Evolutionary conservation across 2,329 filamentous ascomycete genomes (phyloP).

Genomic region (Aspergillus ochraceus): DNA sequence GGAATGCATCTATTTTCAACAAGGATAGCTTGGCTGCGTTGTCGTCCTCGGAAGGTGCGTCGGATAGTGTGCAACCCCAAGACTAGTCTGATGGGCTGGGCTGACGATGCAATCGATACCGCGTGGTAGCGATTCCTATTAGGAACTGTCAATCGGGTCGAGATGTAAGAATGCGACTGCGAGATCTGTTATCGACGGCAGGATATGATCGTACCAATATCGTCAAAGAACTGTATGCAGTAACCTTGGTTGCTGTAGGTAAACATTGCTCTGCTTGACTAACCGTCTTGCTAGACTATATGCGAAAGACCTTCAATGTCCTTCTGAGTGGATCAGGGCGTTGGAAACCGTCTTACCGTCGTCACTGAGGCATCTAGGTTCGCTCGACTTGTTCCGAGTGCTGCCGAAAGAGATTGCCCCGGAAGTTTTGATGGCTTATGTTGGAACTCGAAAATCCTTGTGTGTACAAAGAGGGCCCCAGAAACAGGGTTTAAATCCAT

Average conservation of each 20-base stretch:
- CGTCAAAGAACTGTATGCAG: conserved; percentile 24
- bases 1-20: conserved; percentile 27
- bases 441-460: conserved; percentile 35
- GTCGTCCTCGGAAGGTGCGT: conserved; percentile 34
- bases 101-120: conserved; percentile 1
- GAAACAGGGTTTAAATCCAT: not conserved
- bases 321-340: conserved; percentile 30
- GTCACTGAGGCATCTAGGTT: conserved; percentile 33
- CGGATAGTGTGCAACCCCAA: not conserved
- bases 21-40: conserved; percentile 32
- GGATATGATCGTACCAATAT: conserved; percentile 3
- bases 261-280: not conserved
- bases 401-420: conserved; percentile 34
- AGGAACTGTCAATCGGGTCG: conserved; percentile 36
- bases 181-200: conserved; percentile 26
- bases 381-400: conserved; percentile 36
- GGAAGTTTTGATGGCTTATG: conserved; percentile 41
- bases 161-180: conserved; percentile 34
- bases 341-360: conserved; percentile 31
- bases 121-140: conserved; percentile 30
- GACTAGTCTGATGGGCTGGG: not conserved
- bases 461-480: conserved; percentile 8
- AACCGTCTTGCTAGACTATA: conserved; percentile 31
- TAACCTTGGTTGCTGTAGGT: conserved; percentile 5
- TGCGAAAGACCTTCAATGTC: conserved; percentile 36